Evolutionary conservation across 2,329 filamentous ascomycete genomes (phyloP).

Genomic region (Fusarium sp.): DNA sequence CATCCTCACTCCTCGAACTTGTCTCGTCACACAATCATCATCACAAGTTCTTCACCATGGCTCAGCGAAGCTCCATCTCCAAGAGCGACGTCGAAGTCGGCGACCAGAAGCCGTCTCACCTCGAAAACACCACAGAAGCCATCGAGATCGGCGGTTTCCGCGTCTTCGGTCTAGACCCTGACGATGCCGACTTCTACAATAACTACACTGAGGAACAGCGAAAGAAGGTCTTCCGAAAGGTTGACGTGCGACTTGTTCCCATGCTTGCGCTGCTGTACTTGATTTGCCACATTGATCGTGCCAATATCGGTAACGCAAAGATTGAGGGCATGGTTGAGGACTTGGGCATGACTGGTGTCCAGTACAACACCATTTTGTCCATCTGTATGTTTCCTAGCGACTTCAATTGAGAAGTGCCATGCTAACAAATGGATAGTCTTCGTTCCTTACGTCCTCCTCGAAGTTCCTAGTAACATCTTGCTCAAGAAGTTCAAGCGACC

Average conservation of each 20-base stretch:
- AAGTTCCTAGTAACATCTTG: conserved; percentile 45
- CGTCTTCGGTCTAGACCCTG: conserved; percentile 36
- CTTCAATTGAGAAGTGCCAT: accelerated
- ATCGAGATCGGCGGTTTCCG: conserved; percentile 40
- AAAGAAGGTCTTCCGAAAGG: conserved; percentile 42
- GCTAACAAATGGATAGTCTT: conserved; percentile 25
- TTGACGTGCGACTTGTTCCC: conserved; percentile 53
- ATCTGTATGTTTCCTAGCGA: conserved; percentile 71
- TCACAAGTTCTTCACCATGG: conserved; percentile 21
- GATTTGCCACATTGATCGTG: conserved; percentile 66
- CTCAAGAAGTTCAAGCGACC: conserved; percentile 44
- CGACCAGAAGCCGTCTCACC: conserved; percentile 30
- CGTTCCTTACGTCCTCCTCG: conserved; percentile 39
- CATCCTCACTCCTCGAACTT: not conserved
- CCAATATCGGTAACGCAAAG: conserved; percentile 65
- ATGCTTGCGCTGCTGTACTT: conserved; percentile 68
- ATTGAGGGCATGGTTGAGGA: conserved; percentile 54
- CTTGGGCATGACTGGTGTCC: conserved; percentile 61
- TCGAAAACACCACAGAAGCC: conserved; percentile 29
- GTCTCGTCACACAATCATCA: not conserved
- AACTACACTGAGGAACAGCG: conserved; percentile 38
- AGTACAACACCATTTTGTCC: conserved; percentile 67
- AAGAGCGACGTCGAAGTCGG: conserved; percentile 36
- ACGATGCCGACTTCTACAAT: conserved; percentile 41
- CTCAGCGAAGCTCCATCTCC: conserved; percentile 36